phyloP scores from a whole-genome alignment of 2,329 filamentous ascomycete species.

The Fusarium pseudoanthophilum region DNA sequence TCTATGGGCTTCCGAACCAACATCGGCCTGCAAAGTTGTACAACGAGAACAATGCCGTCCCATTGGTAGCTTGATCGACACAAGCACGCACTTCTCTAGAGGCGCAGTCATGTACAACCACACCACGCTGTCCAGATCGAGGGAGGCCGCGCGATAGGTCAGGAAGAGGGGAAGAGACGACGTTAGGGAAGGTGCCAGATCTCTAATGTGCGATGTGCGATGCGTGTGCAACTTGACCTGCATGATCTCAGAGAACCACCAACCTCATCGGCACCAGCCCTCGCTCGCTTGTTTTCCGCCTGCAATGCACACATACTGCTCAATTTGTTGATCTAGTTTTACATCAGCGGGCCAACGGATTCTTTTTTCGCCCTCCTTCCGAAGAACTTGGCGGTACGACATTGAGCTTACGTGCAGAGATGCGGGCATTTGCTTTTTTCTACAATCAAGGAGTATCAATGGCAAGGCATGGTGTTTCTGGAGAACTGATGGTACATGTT shows the following conservation, averaged over 20 bases:
- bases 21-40: constrained; percentile 39
- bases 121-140: constrained; percentile 27
- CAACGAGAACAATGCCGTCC: constrained; percentile 33
- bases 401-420: neutral
- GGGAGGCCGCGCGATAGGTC: constrained; percentile 25
- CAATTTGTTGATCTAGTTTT: constrained; percentile 13
- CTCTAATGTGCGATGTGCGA: constrained; percentile 39
- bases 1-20: constrained; percentile 31
- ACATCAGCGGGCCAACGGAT: neutral
- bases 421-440: neutral
- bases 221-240: constrained; percentile 42
- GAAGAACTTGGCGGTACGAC: constrained; percentile 11
- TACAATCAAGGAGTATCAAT: constrained; percentile 5
- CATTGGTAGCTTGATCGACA: constrained; percentile 39
- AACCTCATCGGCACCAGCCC: constrained; percentile 41
- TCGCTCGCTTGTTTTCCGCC: constrained; percentile 43
- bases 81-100: constrained; percentile 18
- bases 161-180: constrained; percentile 20
- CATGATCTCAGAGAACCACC: constrained; percentile 44
- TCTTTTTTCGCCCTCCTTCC: constrained; percentile 1
- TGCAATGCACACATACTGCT: constrained; percentile 25
- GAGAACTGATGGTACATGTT: neutral
- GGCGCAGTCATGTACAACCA: constrained; percentile 36
- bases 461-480: neutral
- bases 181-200: constrained; percentile 42